A percentile compares a stretch with the other conserved stretches of the same genome.
phyloP scores from a whole-genome alignment of 148 eudicot genomes.

The Fallopia convolvulus region DNA sequence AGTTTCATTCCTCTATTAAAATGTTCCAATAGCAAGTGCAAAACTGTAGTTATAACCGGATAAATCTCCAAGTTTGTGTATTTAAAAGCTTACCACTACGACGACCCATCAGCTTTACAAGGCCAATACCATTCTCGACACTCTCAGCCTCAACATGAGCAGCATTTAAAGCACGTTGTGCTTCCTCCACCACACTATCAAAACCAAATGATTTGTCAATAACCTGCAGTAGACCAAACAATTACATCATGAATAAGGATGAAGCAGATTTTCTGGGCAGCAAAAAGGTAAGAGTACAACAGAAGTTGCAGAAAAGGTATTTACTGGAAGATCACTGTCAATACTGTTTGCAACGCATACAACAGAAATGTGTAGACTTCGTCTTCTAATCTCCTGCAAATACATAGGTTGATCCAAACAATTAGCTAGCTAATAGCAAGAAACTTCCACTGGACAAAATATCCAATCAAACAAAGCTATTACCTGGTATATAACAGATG shows the following conservation, averaged over 20 bases:
- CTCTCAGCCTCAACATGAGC: slow-evolving; percentile 15
- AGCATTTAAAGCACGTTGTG: slow-evolving; percentile 45
- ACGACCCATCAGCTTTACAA: slow-evolving; percentile 12
- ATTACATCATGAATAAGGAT: neutral
- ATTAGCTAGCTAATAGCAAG: slow-evolving; percentile 7
- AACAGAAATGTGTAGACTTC: slow-evolving; percentile 67
- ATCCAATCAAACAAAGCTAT: neutral
- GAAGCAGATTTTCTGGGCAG: neutral
- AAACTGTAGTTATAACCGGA: neutral
- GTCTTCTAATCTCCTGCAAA: slow-evolving; percentile 62
- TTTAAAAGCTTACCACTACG: slow-evolving; percentile 5
- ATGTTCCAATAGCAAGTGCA: neutral
- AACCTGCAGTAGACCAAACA: slow-evolving; percentile 31
- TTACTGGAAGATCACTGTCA: slow-evolving; percentile 86
- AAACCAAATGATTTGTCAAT: slow-evolving; percentile 95
- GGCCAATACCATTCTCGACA: slow-evolving; percentile 13
- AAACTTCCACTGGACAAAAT: neutral
- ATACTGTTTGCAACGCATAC: slow-evolving; percentile 80
- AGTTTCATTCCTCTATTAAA: neutral
- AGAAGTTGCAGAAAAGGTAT: slow-evolving; percentile 10
- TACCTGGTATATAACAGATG: slow-evolving; percentile 75
- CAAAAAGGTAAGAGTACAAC: neutral
- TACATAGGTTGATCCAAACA: neutral
- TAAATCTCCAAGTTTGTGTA: neutral
- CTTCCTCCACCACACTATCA: slow-evolving; percentile 92